Percentiles rank a stretch among this genome's conserved stretches.
These are phyloP conservation scores for Thelonectria blattea DNA, from an alignment of 2,329 filamentous ascomycete genomes.

Conservation along the genomic window DNA sequence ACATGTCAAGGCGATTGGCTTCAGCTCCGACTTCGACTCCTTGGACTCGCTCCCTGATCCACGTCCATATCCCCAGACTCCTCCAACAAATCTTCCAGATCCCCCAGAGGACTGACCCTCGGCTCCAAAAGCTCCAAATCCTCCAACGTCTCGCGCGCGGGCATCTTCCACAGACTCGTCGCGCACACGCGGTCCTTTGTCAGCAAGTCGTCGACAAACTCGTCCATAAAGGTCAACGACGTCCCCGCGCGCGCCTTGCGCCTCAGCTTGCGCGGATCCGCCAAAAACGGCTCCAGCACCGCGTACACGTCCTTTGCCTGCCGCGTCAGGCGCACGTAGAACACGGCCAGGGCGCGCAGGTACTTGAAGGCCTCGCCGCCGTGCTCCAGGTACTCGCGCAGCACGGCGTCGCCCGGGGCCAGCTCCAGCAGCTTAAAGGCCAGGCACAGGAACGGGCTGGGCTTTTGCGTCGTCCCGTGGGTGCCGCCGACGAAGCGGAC, in stretches of 20 bases:
- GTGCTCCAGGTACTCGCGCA: slow-evolving; percentile 79
- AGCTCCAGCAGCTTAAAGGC: slow-evolving; percentile 95
- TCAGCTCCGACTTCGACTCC: slow-evolving; percentile 26
- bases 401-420: slow-evolving; percentile 76
- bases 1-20: slow-evolving; percentile 37
- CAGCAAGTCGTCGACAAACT: slow-evolving; percentile 91
- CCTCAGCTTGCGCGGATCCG: slow-evolving; percentile 83
- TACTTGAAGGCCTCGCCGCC: slow-evolving; percentile 84
- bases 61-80: slow-evolving; percentile 48
- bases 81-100: slow-evolving; percentile 74
- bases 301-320: slow-evolving; percentile 80
- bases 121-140: slow-evolving; percentile 89
- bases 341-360: slow-evolving; percentile 84
- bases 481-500: slow-evolving; percentile 87
- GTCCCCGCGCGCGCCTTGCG: slow-evolving; percentile 77
- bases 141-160: slow-evolving; percentile 80
- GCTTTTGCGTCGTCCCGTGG: slow-evolving; percentile 82
- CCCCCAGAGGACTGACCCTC: slow-evolving; percentile 81
- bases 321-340: slow-evolving; percentile 91
- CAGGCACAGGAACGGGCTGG: slow-evolving; percentile 90
- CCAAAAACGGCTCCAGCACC: slow-evolving; percentile 80
- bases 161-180: slow-evolving; percentile 91
- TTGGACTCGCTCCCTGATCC: too few relatives aligned
- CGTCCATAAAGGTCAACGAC: slow-evolving; percentile 80
- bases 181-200: slow-evolving; percentile 89